Base-by-base conservation (phyloP, 2,329 filamentous ascomycete species). In the Ophiocordyceps robertsii region DNA sequence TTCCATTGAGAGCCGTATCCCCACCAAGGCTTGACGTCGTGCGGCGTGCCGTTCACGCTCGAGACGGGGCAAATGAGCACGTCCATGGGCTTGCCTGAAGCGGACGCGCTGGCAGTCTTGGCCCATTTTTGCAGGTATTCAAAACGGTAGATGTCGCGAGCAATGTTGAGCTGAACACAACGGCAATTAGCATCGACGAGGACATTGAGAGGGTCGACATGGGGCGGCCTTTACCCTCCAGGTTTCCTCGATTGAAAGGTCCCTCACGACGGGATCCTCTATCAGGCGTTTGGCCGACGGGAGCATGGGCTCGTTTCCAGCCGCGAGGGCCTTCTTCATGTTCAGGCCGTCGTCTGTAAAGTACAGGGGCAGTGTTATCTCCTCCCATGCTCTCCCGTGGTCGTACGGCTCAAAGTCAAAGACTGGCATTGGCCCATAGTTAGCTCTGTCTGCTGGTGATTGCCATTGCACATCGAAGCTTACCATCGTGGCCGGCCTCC, bases 1-100 rank as follows among this genome's bases (percentile, higher is more conserved):
- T 84, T 85, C 77, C 79, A 84, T 46, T 78, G 71, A 0, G 70
- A 63, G 0, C 77, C 82, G 49, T 84, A 85, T 1, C 70, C 70
- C 77, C 78, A 84, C 64, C 54, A 81, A 52, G 56, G 54, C 4
- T 55, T 59, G 10, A 57, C 50, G 4, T 60, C 59, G 48, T 75
- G 56, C 47, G 77, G 47, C 45, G 61, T 44, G 50, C 58, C 66
- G 46, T 71, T 59, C 67, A 72, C n/a, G 2, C 75, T 73, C 0
- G 70, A 72, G 0, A 66, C 71, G 0, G 79, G 80, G 43, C 72
- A 77, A 1, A 84, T 61, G 30, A 84, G 71, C 0, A 78, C 73
- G 54, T 84, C 80, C 9, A 80, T 47, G 33, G 43, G 44, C 67
- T 37, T 56, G 51, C 40, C 41, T 36, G 6, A 55, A 55, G 3